Percentiles rank a stretch among this genome's conserved stretches.
Conservation (phyloP, 768 basidiomycete genomes). For the Kwoniella sp. region DNA sequence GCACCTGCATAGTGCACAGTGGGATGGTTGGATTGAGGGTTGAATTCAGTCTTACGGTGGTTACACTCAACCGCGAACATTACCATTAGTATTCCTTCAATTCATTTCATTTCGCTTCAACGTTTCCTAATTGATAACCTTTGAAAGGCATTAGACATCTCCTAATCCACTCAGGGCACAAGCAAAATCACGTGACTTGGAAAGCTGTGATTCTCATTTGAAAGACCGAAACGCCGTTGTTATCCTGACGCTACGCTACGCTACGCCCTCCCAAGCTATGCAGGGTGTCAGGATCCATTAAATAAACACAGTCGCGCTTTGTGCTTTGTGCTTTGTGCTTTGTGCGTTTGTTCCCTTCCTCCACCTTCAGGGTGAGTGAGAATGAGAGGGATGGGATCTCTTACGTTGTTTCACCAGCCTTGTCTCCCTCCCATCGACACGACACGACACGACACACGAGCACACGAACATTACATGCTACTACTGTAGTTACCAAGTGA, state of each 20-base stretch:
- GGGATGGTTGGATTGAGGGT: no score
- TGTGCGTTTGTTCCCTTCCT: not conserved
- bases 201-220: not conserved
- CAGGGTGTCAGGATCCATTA: no score
- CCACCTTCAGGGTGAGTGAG: not conserved
- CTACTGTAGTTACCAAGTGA: not conserved
- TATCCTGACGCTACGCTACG: no score
- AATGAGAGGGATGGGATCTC: no score
- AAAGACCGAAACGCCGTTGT: slow-evolving; percentile 1
- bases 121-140: no score
- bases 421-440: not conserved
- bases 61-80: slow-evolving; percentile 1
- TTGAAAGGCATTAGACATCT: not conserved
- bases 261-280: no score
- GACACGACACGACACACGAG: no score
- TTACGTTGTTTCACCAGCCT: not conserved
- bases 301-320: not conserved
- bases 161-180: no score
- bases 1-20: not conserved
- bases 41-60: slow-evolving; percentile 1
- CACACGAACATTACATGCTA: not conserved
- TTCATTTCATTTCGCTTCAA: no score
- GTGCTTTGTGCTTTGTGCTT: slow-evolving; percentile 2
- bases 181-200: not conserved
- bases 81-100: slow-evolving; percentile 1